Percentiles rank a stretch among this genome's conserved stretches.
Evolutionary conservation across 2,329 filamentous ascomycete genomes (phyloP).

Genomic region (Penicillium sp.): DNA sequence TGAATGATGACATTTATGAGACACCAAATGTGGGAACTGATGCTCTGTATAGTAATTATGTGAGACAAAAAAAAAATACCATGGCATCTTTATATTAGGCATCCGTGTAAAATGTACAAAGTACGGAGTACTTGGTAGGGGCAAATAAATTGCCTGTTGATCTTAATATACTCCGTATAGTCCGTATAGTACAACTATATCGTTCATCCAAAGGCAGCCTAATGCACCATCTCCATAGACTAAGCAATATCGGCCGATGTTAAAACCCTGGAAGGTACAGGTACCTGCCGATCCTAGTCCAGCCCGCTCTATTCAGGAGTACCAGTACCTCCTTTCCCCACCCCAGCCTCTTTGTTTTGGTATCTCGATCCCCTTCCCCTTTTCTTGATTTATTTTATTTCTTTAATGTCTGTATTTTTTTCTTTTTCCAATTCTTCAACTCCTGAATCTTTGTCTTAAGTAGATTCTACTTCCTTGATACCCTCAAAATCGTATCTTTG

Average conservation of each 20-base stretch:
- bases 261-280: neutral
- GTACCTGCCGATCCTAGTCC: conserved; percentile 8
- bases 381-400: neutral
- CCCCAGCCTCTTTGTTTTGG: conserved; percentile 20
- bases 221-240: neutral
- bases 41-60: conserved; percentile 12
- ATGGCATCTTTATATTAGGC: neutral
- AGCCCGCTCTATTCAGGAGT: neutral
- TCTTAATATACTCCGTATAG: neutral
- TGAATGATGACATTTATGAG: conserved; percentile 26
- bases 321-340: conserved; percentile 14
- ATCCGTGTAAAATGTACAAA: neutral
- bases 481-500: neutral
- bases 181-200: too few species aligned
- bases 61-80: neutral
- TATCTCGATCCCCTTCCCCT: neutral
- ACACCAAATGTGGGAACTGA: neutral
- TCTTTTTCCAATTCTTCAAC: neutral
- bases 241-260: neutral
- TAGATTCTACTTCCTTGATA: neutral
- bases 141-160: neutral
- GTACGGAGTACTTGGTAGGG: neutral
- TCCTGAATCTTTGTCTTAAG: neutral
- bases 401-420: neutral
- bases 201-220: neutral